Evolutionary conservation across 78 protist genomes (phyloP).

Genomic region (Acrasis kona): DNA sequence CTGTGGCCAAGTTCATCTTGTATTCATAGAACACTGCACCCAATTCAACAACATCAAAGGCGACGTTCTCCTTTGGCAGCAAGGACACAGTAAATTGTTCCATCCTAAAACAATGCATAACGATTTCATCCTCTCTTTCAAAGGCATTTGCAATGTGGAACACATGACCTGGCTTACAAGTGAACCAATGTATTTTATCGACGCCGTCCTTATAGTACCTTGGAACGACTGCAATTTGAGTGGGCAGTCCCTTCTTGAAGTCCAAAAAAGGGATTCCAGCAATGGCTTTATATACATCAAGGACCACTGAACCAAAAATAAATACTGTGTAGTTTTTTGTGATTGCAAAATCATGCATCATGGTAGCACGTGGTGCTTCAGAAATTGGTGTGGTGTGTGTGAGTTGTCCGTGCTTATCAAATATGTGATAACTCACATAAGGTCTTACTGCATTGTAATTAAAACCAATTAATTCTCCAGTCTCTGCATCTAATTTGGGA

Average conservation of each 20-base stretch:
- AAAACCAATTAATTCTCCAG: background rate
- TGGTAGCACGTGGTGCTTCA: background rate
- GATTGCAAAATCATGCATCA: conserved; percentile 13
- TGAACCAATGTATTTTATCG: background rate
- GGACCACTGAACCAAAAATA: background rate
- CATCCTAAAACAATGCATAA: background rate
- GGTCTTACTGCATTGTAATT: background rate
- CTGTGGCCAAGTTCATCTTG: background rate
- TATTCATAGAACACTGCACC: background rate
- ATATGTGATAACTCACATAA: background rate
- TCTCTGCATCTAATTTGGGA: conserved; percentile 5
- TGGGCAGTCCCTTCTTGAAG: background rate
- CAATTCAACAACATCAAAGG: background rate
- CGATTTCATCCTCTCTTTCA: background rate
- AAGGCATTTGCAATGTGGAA: conserved; percentile 2
- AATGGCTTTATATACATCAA: background rate
- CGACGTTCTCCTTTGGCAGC: background rate
- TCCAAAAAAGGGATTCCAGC: background rate
- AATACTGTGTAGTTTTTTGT: conserved; percentile 2
- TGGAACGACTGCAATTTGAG: background rate
- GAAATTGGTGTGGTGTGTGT: background rate
- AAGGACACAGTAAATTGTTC: background rate
- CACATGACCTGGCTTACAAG: background rate
- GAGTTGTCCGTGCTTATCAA: background rate
- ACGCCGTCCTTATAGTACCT: background rate